These are phyloP conservation scores for Dactylis glomerata DNA, from an alignment of 176 grass and related monocot genomes.

Conservation along the genomic window DNA sequence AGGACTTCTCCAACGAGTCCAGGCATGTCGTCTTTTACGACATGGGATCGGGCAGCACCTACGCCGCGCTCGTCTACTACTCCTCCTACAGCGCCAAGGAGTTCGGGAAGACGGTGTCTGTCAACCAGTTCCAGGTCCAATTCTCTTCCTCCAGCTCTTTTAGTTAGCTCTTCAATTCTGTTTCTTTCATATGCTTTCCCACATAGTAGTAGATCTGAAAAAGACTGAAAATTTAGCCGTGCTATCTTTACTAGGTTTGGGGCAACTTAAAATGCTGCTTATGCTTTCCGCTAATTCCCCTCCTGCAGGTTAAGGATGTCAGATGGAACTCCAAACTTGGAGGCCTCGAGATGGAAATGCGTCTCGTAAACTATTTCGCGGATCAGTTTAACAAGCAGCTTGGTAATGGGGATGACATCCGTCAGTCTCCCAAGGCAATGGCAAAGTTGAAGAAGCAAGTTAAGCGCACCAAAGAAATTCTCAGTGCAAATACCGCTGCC, in stretches of 20 bases:
- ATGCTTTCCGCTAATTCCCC: slow-evolving; percentile 7
- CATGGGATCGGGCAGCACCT: slow-evolving; percentile 94
- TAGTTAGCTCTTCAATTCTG: slow-evolving; percentile 6
- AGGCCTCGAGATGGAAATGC: slow-evolving; percentile 89
- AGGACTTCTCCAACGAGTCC: slow-evolving; percentile 84
- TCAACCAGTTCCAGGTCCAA: slow-evolving; percentile 88
- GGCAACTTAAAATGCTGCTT: background rate
- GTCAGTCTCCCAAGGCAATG: slow-evolving; percentile 93
- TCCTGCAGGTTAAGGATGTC: slow-evolving; percentile 83
- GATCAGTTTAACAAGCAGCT: slow-evolving; percentile 94
- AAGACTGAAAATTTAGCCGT: background rate
- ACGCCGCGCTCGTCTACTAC: slow-evolving; percentile 87
- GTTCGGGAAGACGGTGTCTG: slow-evolving; percentile 73
- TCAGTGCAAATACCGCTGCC: slow-evolving; percentile 89
- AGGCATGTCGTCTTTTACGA: slow-evolving; percentile 91
- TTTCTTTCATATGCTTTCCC: background rate
- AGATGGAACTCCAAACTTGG: slow-evolving; percentile 95
- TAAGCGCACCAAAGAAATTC: slow-evolving; percentile 98
- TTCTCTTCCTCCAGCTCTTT: background rate
- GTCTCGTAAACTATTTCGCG: slow-evolving; percentile 74
- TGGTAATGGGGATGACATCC: slow-evolving; percentile 77
- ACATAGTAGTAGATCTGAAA: slow-evolving; percentile 20
- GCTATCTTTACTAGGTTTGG: background rate
- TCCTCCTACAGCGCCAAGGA: slow-evolving; percentile 86
- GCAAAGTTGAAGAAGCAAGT: slow-evolving; percentile 99